A percentile compares a stretch with the other conserved stretches of the same genome.
phyloP scores from a whole-genome alignment of 2,329 filamentous ascomycete species.

The Fusarium paranaense region DNA sequence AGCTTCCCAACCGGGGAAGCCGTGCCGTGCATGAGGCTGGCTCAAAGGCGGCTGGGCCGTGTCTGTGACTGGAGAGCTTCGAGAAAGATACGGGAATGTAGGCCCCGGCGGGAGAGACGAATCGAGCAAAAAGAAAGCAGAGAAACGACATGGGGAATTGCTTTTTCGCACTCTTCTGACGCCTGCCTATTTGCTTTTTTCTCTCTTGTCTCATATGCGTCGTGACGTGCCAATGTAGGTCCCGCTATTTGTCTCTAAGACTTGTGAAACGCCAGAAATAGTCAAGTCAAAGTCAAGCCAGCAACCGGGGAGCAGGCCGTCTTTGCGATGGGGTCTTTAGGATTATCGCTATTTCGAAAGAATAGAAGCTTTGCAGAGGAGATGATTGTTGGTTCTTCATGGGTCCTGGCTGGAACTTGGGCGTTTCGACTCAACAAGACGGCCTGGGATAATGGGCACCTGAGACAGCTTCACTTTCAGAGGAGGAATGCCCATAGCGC shows the following conservation, averaged over 20 bases:
- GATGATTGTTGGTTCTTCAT: neutral
- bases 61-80: slow-evolving; percentile 21
- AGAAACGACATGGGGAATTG: slow-evolving; percentile 1
- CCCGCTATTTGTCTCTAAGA: slow-evolving; percentile 24
- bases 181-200: slow-evolving; percentile 1
- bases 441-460: slow-evolving; percentile 7
- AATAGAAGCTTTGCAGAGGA: slow-evolving; percentile 12
- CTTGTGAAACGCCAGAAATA: slow-evolving; percentile 12
- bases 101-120: neutral
- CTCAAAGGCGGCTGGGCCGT: slow-evolving; percentile 10
- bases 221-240: slow-evolving; percentile 27
- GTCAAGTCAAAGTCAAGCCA: slow-evolving; percentile 15
- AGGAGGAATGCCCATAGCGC: slow-evolving; percentile 15
- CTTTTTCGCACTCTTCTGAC: neutral
- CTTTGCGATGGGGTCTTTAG: neutral
- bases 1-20: neutral
- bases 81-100: slow-evolving; percentile 25
- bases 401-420: slow-evolving; percentile 9
- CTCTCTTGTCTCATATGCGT: slow-evolving; percentile 23
- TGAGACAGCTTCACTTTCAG: slow-evolving; percentile 24
- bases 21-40: slow-evolving; percentile 32
- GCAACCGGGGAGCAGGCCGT: slow-evolving; percentile 30
- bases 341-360: neutral
- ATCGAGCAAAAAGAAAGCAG: neutral
- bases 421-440: slow-evolving; percentile 7